These are phyloP conservation scores for Monosporozyma solicola DNA, from an alignment of 805 yeast species.

Conservation along the genomic window DNA sequence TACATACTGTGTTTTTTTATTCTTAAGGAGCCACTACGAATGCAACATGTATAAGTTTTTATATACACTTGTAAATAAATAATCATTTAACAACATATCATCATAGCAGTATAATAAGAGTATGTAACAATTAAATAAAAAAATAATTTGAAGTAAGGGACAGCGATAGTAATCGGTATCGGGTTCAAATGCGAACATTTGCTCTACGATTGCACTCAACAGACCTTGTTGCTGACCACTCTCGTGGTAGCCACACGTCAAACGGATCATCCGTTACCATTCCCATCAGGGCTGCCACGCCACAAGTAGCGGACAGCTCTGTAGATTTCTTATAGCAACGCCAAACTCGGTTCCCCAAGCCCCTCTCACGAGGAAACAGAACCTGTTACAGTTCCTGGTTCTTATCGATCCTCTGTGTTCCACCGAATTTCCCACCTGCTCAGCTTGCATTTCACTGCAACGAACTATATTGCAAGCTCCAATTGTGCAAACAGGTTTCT, in stretches of 20 bases:
- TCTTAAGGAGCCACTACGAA: neutral
- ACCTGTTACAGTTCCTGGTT: neutral
- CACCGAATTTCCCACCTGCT: slow-evolving; percentile 35
- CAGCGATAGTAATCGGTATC: slow-evolving; percentile 31
- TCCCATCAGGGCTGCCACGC: slow-evolving; percentile 19
- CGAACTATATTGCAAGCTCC: neutral
- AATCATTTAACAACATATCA: neutral
- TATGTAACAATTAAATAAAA: neutral
- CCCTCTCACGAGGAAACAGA: slow-evolving; percentile 2
- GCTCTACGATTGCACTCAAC: slow-evolving; percentile 34
- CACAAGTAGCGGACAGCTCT: neutral
- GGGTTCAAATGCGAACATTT: slow-evolving; percentile 19
- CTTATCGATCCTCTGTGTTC: slow-evolving; percentile 16
- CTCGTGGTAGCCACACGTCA: slow-evolving; percentile 14
- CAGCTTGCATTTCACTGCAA: neutral
- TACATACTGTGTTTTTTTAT: too few relatives aligned
- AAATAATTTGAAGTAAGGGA: slow-evolving; percentile 6
- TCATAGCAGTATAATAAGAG: neutral
- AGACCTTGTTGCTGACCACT: slow-evolving; percentile 15
- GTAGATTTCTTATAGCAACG: slow-evolving; percentile 28
- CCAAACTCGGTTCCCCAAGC: slow-evolving; percentile 8
- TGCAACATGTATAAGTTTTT: neutral
- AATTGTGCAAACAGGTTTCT: slow-evolving; percentile 22
- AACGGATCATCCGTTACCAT: slow-evolving; percentile 26
- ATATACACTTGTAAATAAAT: neutral